These are phyloP conservation scores for Antrodiella citrinella DNA, from an alignment of 768 basidiomycete genomes.

Conservation along the genomic window DNA sequence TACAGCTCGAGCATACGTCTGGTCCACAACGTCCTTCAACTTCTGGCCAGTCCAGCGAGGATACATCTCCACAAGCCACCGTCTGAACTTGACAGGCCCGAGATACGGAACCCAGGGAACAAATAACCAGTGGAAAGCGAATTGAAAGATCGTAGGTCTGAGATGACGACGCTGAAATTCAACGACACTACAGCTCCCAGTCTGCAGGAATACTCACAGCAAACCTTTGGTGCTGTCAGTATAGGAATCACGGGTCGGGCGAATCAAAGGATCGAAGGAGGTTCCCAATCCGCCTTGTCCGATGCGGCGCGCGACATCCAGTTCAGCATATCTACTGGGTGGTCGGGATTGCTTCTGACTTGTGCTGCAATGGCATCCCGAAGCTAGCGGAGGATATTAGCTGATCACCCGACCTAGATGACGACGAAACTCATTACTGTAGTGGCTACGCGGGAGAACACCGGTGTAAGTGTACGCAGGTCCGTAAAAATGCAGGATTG, in stretches of 20 bases:
- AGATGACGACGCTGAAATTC: too few species aligned
- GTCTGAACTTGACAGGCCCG: background rate
- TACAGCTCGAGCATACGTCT: background rate
- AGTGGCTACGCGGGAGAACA: background rate
- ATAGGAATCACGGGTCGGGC: conserved; percentile 15
- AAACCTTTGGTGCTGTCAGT: conserved; percentile 18
- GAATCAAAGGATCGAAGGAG: conserved; percentile 18
- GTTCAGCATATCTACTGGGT: conserved; percentile 18
- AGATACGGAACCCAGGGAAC: background rate
- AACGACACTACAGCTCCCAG: too few species aligned
- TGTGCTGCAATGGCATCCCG: conserved; percentile 11
- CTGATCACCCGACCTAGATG: too few species aligned
- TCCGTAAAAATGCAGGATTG: background rate
- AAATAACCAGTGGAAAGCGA: background rate
- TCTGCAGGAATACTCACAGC: background rate
- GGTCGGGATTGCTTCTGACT: conserved; percentile 4
- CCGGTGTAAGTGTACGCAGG: background rate
- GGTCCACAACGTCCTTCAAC: background rate
- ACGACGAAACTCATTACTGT: too few species aligned
- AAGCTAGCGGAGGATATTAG: conserved; percentile 6
- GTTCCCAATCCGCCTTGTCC: conserved; percentile 20
- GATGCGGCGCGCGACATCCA: conserved; percentile 21
- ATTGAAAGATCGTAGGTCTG: background rate
- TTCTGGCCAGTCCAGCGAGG: background rate
- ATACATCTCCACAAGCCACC: background rate